phyloP scores from a whole-genome alignment of 805 yeast genomes.

The Pichia paraexigua region DNA sequence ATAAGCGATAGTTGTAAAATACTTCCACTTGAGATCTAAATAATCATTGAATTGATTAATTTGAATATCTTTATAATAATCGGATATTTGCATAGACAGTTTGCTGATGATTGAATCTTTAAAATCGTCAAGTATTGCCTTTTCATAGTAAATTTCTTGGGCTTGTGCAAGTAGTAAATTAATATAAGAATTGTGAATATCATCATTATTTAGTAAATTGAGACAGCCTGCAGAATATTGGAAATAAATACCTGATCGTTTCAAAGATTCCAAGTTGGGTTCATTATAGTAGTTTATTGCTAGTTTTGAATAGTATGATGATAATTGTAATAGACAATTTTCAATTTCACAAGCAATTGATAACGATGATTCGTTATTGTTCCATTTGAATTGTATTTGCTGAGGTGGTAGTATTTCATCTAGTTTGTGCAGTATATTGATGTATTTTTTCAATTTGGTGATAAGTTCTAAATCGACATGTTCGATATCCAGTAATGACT shows the following conservation, averaged over 20 bases:
- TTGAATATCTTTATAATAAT: slow-evolving; percentile 37
- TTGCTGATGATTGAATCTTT: slow-evolving; percentile 58
- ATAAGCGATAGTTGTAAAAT: slow-evolving; percentile 65
- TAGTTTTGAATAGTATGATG: slow-evolving; percentile 49
- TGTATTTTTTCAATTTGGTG: slow-evolving; percentile 30
- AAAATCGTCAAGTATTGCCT: slow-evolving; percentile 43
- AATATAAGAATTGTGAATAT: neutral
- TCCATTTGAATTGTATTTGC: slow-evolving; percentile 62
- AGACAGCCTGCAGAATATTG: slow-evolving; percentile 64
- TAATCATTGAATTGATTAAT: slow-evolving; percentile 56
- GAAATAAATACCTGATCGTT: slow-evolving; percentile 53
- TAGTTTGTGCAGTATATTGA: slow-evolving; percentile 35
- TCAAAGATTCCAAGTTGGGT: slow-evolving; percentile 47
- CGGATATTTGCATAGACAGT: slow-evolving; percentile 55
- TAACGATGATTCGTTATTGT: slow-evolving; percentile 34
- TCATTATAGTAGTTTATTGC: slow-evolving; percentile 34
- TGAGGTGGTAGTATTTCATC: slow-evolving; percentile 57
- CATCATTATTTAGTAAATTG: slow-evolving; percentile 6
- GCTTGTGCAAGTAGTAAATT: slow-evolving; percentile 57
- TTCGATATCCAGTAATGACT: neutral
- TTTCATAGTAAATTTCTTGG: slow-evolving; percentile 79
- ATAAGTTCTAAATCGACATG: slow-evolving; percentile 9
- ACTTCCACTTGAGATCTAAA: slow-evolving; percentile 47
- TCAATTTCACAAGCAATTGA: slow-evolving; percentile 53
- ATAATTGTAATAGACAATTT: slow-evolving; percentile 64